Percentiles rank a stretch among this genome's conserved stretches.
Conservation (phyloP, 768 basidiomycete species). For the Lactifluus pinguis region DNA sequence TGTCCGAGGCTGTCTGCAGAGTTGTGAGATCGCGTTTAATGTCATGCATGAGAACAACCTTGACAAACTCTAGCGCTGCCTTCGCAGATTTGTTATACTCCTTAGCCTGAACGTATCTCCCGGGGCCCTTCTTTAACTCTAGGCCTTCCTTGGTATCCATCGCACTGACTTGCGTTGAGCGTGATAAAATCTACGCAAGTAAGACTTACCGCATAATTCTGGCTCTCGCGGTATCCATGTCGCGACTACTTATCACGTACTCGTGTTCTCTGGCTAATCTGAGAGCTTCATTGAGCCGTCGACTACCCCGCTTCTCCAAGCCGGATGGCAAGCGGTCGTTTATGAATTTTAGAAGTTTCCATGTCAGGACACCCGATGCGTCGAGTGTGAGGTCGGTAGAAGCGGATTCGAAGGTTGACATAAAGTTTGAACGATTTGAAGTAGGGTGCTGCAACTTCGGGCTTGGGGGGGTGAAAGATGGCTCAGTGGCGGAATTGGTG, state of each 20-base stretch:
- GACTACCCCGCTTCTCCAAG: background rate
- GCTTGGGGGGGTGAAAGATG: background rate
- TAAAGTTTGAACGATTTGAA: background rate
- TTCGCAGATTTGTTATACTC: background rate
- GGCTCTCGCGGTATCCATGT: background rate
- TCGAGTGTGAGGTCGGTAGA: background rate
- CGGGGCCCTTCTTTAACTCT: background rate
- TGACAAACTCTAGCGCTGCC: background rate
- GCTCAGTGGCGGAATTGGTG: background rate
- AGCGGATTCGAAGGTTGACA: background rate
- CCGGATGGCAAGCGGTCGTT: background rate
- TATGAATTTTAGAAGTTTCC: background rate
- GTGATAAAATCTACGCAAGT: background rate
- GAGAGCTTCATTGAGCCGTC: conserved; percentile 1
- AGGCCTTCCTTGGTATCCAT: background rate
- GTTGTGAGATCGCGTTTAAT: background rate
- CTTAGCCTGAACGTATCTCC: conserved; percentile 1
- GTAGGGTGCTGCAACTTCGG: background rate
- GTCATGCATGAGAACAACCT: background rate
- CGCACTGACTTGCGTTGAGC: background rate
- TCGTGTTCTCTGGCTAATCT: background rate
- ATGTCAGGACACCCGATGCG: conserved; percentile 3
- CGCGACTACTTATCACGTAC: background rate
- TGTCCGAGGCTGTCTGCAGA: background rate
- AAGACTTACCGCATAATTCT: background rate